phyloP scores from a whole-genome alignment of 768 basidiomycete species.

The Tephrocybe sp. region DNA sequence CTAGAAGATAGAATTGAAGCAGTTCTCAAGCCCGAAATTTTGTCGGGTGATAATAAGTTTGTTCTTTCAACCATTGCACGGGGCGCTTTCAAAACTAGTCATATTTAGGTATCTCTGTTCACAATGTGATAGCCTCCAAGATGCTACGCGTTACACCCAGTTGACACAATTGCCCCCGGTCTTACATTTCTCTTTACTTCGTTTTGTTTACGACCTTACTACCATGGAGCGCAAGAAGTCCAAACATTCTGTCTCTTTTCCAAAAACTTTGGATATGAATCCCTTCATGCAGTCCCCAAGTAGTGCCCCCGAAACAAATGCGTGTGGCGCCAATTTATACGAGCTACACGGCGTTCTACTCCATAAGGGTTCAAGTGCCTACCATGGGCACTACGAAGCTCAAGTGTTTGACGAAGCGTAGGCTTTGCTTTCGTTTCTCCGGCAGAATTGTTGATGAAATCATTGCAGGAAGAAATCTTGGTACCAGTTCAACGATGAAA shows the following conservation, averaged over 20 bases:
- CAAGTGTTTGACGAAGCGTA: constrained; percentile 75
- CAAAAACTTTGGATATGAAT: constrained; percentile 68
- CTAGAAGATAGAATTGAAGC: constrained; percentile 73
- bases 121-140: constrained; percentile 65
- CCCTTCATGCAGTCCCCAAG: constrained; percentile 47
- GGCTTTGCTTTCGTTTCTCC: constrained; percentile 22
- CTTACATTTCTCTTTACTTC: constrained; percentile 86
- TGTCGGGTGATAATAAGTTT: constrained; percentile 86
- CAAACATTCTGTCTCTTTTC: constrained; percentile 79
- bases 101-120: constrained; percentile 75
- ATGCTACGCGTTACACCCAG: constrained; percentile 77
- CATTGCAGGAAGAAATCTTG: constrained; percentile 59
- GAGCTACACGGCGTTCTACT: constrained; percentile 82
- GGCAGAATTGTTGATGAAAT: constrained; percentile 9
- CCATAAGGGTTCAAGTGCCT: constrained; percentile 91
- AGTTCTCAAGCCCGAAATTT: constrained; percentile 63
- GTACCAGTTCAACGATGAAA: constrained; percentile 94
- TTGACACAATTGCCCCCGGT: constrained; percentile 77
- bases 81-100: neutral
- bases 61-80: constrained; percentile 8
- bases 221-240: constrained; percentile 85
- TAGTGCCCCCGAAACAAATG: constrained; percentile 10
- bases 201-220: constrained; percentile 85
- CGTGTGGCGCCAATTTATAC: constrained; percentile 46
- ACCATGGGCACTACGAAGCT: constrained; percentile 88